phyloP scores from a whole-genome alignment of 495 filamentous ascomycete species.

The Cairneyella variabilis region DNA sequence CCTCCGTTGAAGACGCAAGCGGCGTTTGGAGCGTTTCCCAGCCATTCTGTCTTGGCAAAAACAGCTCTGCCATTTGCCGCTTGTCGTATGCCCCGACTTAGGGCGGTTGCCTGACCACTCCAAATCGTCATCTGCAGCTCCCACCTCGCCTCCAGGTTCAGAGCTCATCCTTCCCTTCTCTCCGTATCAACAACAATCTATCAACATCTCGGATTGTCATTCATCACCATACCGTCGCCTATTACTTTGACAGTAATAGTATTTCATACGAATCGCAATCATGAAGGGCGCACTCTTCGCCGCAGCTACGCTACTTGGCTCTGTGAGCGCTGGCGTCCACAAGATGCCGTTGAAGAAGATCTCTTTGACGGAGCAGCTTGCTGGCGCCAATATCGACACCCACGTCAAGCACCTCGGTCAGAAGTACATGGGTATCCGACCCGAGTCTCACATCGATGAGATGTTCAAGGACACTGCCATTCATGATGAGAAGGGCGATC shows the following conservation, averaged over 20 bases:
- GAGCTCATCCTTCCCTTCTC: constrained; percentile 1
- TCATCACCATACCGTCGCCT: constrained; percentile 1
- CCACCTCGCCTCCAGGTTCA: constrained; percentile 1
- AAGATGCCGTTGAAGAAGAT: constrained; percentile 97
- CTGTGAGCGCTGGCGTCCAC: constrained; percentile 78
- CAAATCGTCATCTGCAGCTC: background rate
- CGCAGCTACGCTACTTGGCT: constrained; percentile 75
- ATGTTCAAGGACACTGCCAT: constrained; percentile 74
- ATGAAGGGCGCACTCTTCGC: constrained; percentile 83
- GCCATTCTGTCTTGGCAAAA: no score
- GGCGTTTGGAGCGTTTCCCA: no score
- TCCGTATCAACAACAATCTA: constrained; percentile 14
- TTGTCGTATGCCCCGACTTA: no score
- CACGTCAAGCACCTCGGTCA: constrained; percentile 80
- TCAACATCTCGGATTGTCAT: constrained; percentile 13
- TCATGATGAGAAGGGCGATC: constrained; percentile 57
- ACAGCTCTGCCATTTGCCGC: no score
- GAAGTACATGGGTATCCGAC: constrained; percentile 90
- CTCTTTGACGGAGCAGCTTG: constrained; percentile 86
- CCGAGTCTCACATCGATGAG: constrained; percentile 61
- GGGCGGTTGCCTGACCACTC: background rate
- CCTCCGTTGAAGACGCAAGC: no score
- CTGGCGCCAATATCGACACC: constrained; percentile 75
- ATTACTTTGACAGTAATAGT: constrained; percentile 17
- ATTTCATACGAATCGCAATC: constrained; percentile 25